phyloP scores from a whole-genome alignment of 257 asterid genomes.

The Solanum chiquidenum region DNA sequence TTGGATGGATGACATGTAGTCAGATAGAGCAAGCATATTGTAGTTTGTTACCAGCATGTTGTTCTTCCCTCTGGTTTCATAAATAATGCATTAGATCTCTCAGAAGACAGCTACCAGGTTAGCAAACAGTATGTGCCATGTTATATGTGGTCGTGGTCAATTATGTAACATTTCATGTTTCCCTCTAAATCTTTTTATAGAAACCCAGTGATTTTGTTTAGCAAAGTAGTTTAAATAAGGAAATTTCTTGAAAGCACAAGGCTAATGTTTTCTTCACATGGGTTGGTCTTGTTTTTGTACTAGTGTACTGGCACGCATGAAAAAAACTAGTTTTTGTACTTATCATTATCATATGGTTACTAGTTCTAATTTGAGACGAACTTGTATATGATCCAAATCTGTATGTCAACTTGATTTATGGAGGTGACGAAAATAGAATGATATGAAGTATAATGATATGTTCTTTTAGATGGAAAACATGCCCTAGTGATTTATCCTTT shows the following conservation, averaged over 20 bases:
- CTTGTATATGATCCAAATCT: not conserved
- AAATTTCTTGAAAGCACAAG: not conserved
- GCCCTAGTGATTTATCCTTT: not conserved
- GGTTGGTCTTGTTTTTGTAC: not conserved
- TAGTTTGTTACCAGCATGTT: not conserved
- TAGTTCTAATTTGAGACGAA: not conserved
- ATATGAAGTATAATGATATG: not conserved
- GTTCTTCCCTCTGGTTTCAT: not conserved
- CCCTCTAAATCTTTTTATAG: not conserved
- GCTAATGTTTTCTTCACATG: not conserved
- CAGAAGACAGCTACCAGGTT: not conserved
- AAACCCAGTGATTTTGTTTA: not conserved
- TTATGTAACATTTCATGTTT: not conserved
- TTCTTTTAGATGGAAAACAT: not conserved
- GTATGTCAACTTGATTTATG: not conserved
- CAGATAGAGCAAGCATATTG: not conserved
- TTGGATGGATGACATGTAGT: not conserved
- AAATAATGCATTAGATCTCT: not conserved
- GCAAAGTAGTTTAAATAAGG: not conserved
- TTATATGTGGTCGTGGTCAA: not conserved
- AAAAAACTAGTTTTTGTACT: not conserved
- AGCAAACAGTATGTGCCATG: not conserved
- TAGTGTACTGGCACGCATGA: not conserved
- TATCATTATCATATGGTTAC: not conserved
- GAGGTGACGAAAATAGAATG: not conserved